Evolutionary conservation across 371 early-diverging fungal species (phyloP), one percentile per base, ranked within the genome.

Genomic region (Parasitella parasitica): DNA sequence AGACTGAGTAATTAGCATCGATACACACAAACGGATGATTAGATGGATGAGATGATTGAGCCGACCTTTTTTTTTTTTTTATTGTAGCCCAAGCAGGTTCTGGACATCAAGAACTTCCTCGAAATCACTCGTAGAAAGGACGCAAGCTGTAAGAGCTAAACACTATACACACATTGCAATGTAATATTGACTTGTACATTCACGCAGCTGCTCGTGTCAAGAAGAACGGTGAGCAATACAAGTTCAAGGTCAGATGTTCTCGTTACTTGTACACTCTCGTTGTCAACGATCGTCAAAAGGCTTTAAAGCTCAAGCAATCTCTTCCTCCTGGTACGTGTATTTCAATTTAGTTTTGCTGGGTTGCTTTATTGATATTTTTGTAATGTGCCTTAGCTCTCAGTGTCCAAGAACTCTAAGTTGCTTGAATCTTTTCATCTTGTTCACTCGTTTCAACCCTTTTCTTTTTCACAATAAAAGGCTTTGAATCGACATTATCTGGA

Each of bases 181-280:
- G 22, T 16, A 11, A 36, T 32, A 35, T 35, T 53, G 22, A 32
- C 20, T 18, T 15, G 24, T 38, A 2, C 38, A 22, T n/a, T 46
- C 27, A 2, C 56, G 24, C 67, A 91, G 89, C 90, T 72, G 90
- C 92, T 69, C 89, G 87, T 77, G 90, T 97, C 83, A 95, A 96
- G 94, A 94, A 94, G 92, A 95, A 90, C 89, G 92, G 90, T 75
- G 84, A 83, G 69, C 78, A 89, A 76, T 83, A 85, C 90, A 97
- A 97, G 87, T 96, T 97, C 91, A 97, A 97, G 94, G 92, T 96
- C 68, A 91, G 97, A 75, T 93, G 96, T 89, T 91, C 95, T 58
- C 86, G 87, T 69, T 95, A 93, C 87, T 86, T 97, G 70, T 95
- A 95, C 91, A 97, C 78, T 60, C 86, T 97, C 64, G 89, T 91